Conservation (phyloP, 805 yeast genomes). For the Zygosaccharomyces gambellarensis region DNA sequence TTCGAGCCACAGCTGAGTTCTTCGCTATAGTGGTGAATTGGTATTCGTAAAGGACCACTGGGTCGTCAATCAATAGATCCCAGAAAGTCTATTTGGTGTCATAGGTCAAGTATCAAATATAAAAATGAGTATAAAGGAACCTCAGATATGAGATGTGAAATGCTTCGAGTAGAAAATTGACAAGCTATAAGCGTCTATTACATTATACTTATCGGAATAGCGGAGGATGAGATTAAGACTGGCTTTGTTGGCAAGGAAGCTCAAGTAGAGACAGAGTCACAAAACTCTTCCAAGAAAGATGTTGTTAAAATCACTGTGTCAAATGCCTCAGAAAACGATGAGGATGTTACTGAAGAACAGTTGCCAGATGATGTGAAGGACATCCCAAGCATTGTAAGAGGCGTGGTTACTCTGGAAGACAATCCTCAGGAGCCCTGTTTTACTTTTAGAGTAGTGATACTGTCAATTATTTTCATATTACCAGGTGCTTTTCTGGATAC, state of each 20-base stretch:
- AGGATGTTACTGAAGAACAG: background rate
- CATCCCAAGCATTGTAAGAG: background rate
- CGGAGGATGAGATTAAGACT: background rate
- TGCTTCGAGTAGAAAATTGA: background rate
- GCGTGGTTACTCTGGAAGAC: constrained; percentile 28
- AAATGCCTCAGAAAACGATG: background rate
- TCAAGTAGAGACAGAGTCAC: background rate
- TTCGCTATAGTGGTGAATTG: background rate
- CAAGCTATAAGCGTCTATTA: background rate
- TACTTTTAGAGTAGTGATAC: constrained; percentile 29
- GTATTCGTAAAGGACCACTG: background rate
- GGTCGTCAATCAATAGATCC: background rate
- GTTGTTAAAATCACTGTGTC: background rate
- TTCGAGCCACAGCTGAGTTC: background rate
- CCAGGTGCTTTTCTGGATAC: constrained; percentile 32
- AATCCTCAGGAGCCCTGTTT: constrained; percentile 26
- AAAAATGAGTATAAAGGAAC: background rate
- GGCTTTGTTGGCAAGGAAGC: background rate
- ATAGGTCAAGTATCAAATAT: background rate
- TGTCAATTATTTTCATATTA: constrained; percentile 25
- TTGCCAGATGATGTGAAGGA: background rate
- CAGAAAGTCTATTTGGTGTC: background rate
- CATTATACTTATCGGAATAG: background rate
- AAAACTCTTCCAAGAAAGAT: background rate
- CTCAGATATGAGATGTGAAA: background rate